Evolutionary conservation across 1,284 basidiomycete genomes (phyloP).

Genomic region (Xanthoconium separans): DNA sequence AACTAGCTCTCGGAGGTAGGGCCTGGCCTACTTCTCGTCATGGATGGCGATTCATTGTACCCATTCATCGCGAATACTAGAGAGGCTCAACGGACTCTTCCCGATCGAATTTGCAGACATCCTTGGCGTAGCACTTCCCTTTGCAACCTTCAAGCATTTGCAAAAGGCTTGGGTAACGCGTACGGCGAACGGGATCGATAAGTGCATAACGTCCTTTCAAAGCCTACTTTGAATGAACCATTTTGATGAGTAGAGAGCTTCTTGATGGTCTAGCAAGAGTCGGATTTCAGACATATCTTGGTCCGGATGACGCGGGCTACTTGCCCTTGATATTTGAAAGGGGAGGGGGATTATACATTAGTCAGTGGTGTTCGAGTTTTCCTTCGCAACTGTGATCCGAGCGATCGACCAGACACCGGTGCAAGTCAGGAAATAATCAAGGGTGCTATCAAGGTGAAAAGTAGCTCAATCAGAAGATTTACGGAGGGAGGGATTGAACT

Average conservation of each 20-base stretch:
- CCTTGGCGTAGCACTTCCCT: constrained; percentile 20
- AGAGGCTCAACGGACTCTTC: constrained; percentile 25
- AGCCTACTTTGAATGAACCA: not conserved
- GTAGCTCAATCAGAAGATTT: constrained; percentile 34
- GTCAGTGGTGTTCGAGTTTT: constrained; percentile 14
- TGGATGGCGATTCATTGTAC: not conserved
- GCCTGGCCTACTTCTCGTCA: not conserved
- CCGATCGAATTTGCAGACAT: constrained; percentile 29
- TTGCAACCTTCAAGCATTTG: constrained; percentile 16
- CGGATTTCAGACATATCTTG: constrained; percentile 44
- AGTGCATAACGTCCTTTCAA: constrained; percentile 7
- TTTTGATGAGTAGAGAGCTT: constrained; percentile 28
- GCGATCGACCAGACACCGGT: constrained; percentile 31
- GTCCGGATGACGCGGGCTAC: constrained; percentile 40
- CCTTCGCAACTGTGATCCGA: not conserved
- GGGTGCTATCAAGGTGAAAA: constrained; percentile 46
- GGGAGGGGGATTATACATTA: constrained; percentile 44
- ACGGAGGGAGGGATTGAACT: constrained; percentile 37
- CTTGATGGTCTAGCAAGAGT: constrained; percentile 38
- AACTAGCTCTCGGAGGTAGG: constrained; percentile 16
- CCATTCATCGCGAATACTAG: constrained; percentile 4
- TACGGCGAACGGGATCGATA: constrained; percentile 23
- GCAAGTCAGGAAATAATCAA: constrained; percentile 39
- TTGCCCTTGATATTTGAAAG: constrained; percentile 35
- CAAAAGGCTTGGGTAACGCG: not conserved